A percentile compares a stretch with the other conserved stretches of the same genome.
Evolutionary conservation across 1,284 basidiomycete species (phyloP).

Genomic region (Ustilago hordei): DNA sequence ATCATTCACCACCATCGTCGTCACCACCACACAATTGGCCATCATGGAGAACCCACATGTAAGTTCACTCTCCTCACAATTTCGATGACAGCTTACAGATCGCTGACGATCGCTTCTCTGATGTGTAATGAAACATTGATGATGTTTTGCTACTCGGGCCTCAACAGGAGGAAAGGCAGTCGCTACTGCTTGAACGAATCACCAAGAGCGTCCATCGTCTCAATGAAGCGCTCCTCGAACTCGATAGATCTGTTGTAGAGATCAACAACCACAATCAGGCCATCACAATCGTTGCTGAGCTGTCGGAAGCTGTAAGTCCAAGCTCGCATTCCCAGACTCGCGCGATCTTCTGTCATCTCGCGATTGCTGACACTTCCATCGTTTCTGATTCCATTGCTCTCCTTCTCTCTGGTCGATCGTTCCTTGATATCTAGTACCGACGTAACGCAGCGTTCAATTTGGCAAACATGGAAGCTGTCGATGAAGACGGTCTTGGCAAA

Average conservation of each 20-base stretch:
- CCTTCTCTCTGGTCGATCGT: background rate
- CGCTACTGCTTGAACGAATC: slow-evolving; percentile 86
- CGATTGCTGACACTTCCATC: background rate
- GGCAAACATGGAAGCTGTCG: slow-evolving; percentile 56
- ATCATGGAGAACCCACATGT: slow-evolving; percentile 49
- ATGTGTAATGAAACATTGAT: background rate
- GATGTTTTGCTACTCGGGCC: background rate
- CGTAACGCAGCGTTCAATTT: slow-evolving; percentile 67
- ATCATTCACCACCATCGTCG: slow-evolving; percentile 12
- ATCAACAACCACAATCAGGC: slow-evolving; percentile 67
- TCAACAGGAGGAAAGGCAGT: slow-evolving; percentile 85
- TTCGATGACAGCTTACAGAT: background rate
- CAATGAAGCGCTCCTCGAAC: slow-evolving; percentile 73
- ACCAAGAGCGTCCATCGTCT: slow-evolving; percentile 84
- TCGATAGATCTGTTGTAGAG: slow-evolving; percentile 79
- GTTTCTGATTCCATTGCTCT: background rate
- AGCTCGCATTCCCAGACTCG: background rate
- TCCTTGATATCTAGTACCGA: slow-evolving; percentile 49
- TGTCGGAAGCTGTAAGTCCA: slow-evolving; percentile 64
- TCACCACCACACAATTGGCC: background rate
- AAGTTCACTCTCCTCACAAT: slow-evolving; percentile 1
- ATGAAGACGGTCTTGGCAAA: slow-evolving; percentile 30
- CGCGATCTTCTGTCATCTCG: too few species aligned
- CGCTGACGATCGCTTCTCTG: background rate
- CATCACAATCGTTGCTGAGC: slow-evolving; percentile 63